Conservation (phyloP, 2,329 filamentous ascomycete species). For the Aspergillus ochraceus region DNA sequence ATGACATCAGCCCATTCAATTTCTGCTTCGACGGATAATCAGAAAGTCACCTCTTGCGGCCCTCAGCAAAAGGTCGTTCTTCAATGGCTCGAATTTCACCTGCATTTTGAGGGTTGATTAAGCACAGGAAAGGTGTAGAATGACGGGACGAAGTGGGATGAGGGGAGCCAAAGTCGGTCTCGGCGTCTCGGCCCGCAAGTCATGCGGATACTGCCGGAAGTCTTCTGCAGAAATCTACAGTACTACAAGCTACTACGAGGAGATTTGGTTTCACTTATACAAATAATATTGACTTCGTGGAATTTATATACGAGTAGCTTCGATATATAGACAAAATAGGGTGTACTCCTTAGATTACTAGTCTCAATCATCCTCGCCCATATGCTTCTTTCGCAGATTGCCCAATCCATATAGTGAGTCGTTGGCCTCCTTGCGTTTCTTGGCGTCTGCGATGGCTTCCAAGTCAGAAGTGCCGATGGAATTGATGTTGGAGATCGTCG, state of each 20-base stretch:
- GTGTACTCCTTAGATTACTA: not conserved
- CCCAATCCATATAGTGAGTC: constrained; percentile 40
- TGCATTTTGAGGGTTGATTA: constrained; percentile 54
- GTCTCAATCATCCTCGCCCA: constrained; percentile 23
- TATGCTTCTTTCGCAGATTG: constrained; percentile 39
- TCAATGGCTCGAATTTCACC: constrained; percentile 74
- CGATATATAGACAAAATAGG: not conserved
- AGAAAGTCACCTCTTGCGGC: constrained; percentile 73
- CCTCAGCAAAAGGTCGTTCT: constrained; percentile 90
- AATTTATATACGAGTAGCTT: not conserved
- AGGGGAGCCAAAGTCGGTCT: constrained; percentile 19
- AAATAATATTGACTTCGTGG: not conserved
- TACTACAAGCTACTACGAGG: not conserved
- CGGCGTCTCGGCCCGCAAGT: constrained; percentile 18
- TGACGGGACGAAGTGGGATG: constrained; percentile 21
- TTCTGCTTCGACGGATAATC: not conserved
- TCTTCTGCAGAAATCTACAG: not conserved
- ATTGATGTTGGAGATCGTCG: constrained; percentile 29
- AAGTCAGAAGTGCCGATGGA: constrained; percentile 30
- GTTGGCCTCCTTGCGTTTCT: constrained; percentile 34
- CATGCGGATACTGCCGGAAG: not conserved
- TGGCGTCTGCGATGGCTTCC: constrained; percentile 25
- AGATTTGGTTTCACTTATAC: not conserved
- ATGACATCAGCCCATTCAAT: constrained; percentile 19
- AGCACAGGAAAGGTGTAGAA: constrained; percentile 12